Evolutionary conservation across 2,329 filamentous ascomycete genomes (phyloP).

Genomic region (Clarireedia homoeocarpa): DNA sequence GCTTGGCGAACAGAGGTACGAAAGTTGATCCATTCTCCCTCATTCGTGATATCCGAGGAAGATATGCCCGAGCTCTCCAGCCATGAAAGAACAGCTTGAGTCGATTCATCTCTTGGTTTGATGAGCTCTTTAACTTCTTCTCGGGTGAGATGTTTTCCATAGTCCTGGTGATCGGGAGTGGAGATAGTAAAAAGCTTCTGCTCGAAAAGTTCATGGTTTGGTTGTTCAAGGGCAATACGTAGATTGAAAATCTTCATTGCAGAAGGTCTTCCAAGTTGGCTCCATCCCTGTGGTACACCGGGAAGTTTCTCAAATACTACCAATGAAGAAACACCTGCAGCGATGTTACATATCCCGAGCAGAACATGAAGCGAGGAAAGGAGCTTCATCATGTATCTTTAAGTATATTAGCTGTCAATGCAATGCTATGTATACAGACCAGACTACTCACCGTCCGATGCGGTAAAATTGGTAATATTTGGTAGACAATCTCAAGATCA

Average conservation of each 20-base stretch:
- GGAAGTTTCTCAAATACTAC: slow-evolving; percentile 20
- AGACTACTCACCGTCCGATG: background rate
- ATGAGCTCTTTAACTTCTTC: slow-evolving; percentile 45
- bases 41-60: slow-evolving; percentile 38
- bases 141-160: slow-evolving; percentile 44
- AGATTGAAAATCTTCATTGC: slow-evolving; percentile 15
- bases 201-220: slow-evolving; percentile 37
- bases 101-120: slow-evolving; percentile 42
- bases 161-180: slow-evolving; percentile 40
- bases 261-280: slow-evolving; percentile 14
- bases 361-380: slow-evolving; percentile 1
- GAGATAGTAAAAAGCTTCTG: slow-evolving; percentile 36
- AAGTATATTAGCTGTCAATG: background rate
- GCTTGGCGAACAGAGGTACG: slow-evolving; percentile 23
- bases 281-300: slow-evolving; percentile 20
- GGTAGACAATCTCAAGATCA: too few relatives aligned
- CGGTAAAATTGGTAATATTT: too few relatives aligned
- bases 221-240: slow-evolving; percentile 32
- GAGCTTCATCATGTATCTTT: slow-evolving; percentile 6
- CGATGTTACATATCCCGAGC: slow-evolving; percentile 3
- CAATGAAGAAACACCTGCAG: slow-evolving; percentile 6
- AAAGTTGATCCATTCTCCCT: slow-evolving; percentile 44
- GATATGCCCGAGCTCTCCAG: slow-evolving; percentile 43
- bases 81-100: slow-evolving; percentile 46
- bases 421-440: too few relatives aligned